phyloP scores from a whole-genome alignment of 2,329 filamentous ascomycete species.

The Alternaria postmessia region DNA sequence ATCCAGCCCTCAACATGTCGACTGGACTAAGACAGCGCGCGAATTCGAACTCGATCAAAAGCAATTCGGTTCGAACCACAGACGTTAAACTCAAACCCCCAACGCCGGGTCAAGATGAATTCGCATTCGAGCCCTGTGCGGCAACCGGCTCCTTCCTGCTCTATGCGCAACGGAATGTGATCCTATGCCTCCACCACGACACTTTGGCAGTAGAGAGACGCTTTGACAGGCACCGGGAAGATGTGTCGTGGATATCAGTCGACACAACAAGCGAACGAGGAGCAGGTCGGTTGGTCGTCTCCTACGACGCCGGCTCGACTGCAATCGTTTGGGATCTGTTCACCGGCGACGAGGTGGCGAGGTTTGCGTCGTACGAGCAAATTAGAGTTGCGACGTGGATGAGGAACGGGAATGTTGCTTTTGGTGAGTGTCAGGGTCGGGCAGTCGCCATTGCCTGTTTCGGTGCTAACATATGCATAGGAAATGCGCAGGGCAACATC shows the following conservation, averaged over 20 bases:
- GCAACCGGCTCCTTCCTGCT: conserved; percentile 91
- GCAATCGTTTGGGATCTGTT: conserved; percentile 97
- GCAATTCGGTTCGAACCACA: conserved; percentile 46
- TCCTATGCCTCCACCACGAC: conserved; percentile 92
- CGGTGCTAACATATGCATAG: conserved; percentile 58
- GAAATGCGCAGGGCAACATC: conserved; percentile 90
- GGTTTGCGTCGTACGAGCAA: conserved; percentile 91
- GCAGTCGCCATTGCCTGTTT: conserved; percentile 10
- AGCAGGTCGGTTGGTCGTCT: conserved; percentile 85
- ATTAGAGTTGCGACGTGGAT: conserved; percentile 91
- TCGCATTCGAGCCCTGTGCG: conserved; percentile 82
- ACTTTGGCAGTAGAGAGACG: conserved; percentile 86
- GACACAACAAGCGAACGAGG: conserved; percentile 91
- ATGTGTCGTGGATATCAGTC: conserved; percentile 83
- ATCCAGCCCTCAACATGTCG: conserved; percentile 53
- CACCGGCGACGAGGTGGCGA: conserved; percentile 86
- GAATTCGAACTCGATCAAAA: conserved; percentile 44
- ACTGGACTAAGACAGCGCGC: conserved; percentile 54
- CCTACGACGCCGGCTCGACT: conserved; percentile 89
- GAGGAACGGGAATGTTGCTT: conserved; percentile 94
- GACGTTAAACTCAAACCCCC: conserved; percentile 51
- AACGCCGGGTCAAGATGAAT: conserved; percentile 55
- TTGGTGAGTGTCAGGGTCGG: conserved; percentile 71
- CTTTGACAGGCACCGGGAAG: conserved; percentile 83
- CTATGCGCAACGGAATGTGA: conserved; percentile 81